Percentiles rank a stretch among this genome's conserved stretches.
phyloP scores from a whole-genome alignment of 805 yeast genomes.

The Pichia californica region DNA sequence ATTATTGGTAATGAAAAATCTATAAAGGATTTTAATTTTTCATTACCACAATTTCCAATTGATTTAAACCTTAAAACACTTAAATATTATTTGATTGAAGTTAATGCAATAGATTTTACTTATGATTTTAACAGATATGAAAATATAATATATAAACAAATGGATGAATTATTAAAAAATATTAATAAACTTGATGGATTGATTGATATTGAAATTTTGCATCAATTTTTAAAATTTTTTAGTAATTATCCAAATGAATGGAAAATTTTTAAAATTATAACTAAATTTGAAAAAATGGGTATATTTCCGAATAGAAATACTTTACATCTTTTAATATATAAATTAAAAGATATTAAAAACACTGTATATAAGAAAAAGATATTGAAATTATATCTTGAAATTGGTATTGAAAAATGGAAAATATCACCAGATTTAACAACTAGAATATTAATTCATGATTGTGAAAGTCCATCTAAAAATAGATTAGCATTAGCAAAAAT shows the following conservation, averaged over 20 bases:
- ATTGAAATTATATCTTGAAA: neutral
- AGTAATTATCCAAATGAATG: neutral
- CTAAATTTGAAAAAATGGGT: constrained; percentile 5
- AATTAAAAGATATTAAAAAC: neutral
- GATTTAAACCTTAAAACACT: neutral
- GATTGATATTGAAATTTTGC: constrained; percentile 3
- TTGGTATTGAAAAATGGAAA: constrained; percentile 5
- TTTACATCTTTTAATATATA: constrained; percentile 5
- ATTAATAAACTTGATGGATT: constrained; percentile 5
- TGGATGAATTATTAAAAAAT: neutral
- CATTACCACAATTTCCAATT: constrained; percentile 3
- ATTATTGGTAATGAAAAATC: neutral
- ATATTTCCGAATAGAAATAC: constrained; percentile 8
- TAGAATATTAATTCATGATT: neutral
- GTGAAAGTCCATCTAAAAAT: constrained; percentile 1
- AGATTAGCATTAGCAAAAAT: neutral
- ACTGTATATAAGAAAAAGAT: neutral
- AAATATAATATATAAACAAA: neutral
- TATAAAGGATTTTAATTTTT: neutral
- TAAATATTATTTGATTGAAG: neutral
- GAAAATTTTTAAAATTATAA: neutral
- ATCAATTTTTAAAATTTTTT: constrained; percentile 7
- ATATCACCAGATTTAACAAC: constrained; percentile 5
- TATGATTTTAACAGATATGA: constrained; percentile 1
- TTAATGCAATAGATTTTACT: constrained; percentile 3